phyloP scores from a whole-genome alignment of 2,329 filamentous ascomycete species.

The Aspergillus sp. region DNA sequence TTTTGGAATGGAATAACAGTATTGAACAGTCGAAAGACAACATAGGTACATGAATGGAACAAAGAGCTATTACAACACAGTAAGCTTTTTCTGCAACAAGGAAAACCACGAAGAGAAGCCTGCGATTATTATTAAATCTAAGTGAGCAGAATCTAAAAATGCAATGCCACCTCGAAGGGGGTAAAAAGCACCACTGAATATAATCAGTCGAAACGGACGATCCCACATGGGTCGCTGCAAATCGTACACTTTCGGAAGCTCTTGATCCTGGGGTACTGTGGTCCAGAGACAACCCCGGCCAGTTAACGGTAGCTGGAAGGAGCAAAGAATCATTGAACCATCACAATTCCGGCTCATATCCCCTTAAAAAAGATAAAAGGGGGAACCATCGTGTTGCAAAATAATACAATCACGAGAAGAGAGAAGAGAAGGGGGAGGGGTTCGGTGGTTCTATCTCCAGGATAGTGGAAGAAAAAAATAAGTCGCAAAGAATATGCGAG shows the following conservation, averaged over 20 bases:
- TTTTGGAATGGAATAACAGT: too few relatives aligned
- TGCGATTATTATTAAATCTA: slow-evolving; percentile 18
- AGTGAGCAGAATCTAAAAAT: slow-evolving; percentile 12
- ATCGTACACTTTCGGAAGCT: slow-evolving; percentile 11
- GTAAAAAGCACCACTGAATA: background rate
- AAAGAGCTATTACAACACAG: background rate
- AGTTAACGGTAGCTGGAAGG: background rate
- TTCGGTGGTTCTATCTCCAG: slow-evolving; percentile 16
- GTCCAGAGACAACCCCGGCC: background rate
- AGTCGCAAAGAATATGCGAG: slow-evolving; percentile 5
- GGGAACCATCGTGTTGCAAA: background rate
- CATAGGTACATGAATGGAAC: background rate
- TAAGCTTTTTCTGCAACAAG: background rate
- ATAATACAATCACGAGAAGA: background rate
- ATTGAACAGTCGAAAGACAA: background rate
- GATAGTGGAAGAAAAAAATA: slow-evolving; percentile 13
- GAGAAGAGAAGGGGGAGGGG: background rate
- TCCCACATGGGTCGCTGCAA: slow-evolving; percentile 12
- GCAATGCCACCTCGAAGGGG: slow-evolving; percentile 9
- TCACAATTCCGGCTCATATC: background rate
- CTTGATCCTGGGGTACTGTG: background rate
- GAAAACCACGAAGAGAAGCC: background rate
- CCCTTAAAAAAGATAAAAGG: background rate
- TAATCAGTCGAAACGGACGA: slow-evolving; percentile 5
- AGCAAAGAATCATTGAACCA: background rate